phyloP scores from a whole-genome alignment of 2,329 filamentous ascomycete species.

The Cladosporium sp. region DNA sequence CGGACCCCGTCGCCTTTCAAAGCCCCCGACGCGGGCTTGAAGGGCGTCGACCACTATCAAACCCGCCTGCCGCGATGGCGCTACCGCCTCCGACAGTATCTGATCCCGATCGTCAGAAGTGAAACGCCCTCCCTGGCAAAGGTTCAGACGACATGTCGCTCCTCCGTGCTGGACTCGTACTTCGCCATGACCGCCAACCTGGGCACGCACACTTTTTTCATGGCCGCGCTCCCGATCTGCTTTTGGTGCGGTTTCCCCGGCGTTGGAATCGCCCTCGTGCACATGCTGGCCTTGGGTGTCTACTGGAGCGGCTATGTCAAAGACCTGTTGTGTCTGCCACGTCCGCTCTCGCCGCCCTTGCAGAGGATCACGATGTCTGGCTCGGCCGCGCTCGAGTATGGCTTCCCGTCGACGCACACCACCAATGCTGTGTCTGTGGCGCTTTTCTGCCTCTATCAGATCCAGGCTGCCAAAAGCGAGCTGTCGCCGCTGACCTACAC shows the following conservation, averaged over 20 bases:
- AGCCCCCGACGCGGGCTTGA: conserved; percentile 64
- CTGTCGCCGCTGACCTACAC: conserved; percentile 44
- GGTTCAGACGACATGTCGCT: conserved; percentile 73
- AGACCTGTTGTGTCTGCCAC: conserved; percentile 84
- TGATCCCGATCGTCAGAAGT: conserved; percentile 83
- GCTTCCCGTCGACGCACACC: conserved; percentile 93
- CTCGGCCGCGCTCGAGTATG: conserved; percentile 89
- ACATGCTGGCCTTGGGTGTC: conserved; percentile 63
- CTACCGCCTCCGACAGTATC: conserved; percentile 70
- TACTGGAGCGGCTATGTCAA: conserved; percentile 80
- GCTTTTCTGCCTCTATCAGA: conserved; percentile 68
- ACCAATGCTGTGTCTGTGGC: conserved; percentile 95
- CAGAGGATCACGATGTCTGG: conserved; percentile 97
- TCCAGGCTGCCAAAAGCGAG: conserved; percentile 60
- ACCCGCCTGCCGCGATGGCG: conserved; percentile 81
- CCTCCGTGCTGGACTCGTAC: conserved; percentile 84
- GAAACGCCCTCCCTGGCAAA: conserved; percentile 91
- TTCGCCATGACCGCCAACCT: conserved; percentile 96
- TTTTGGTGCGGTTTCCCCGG: conserved; percentile 92
- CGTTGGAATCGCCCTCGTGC: conserved; percentile 65
- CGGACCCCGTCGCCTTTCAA: conserved; percentile 24
- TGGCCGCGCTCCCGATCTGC: conserved; percentile 86
- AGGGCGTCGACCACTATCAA: conserved; percentile 59
- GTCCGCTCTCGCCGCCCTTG: conserved; percentile 84
- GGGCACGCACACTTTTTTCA: conserved; percentile 97